phyloP scores from a whole-genome alignment of 2,329 filamentous ascomycete genomes.

The Clarireedia sp. region DNA sequence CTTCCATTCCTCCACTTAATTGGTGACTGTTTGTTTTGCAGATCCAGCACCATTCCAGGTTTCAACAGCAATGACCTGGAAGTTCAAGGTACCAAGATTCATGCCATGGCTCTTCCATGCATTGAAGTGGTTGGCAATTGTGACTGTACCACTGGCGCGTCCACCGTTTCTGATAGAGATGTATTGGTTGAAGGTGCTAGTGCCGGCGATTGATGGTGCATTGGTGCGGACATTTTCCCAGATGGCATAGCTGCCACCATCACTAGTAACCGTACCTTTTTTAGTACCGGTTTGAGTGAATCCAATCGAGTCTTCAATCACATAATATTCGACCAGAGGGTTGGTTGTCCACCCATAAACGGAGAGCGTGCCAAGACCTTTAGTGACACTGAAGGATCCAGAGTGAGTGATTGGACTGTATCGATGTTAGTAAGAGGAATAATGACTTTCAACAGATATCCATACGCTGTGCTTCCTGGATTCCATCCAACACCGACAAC shows the following conservation, averaged over 20 bases:
- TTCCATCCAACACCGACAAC: constrained; percentile 18
- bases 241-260: constrained; percentile 44
- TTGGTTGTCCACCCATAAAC: constrained; percentile 49
- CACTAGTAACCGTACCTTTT: constrained; percentile 43
- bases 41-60: not conserved
- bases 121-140: constrained; percentile 42
- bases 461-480: constrained; percentile 10
- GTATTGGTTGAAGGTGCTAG: constrained; percentile 42
- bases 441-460: not conserved
- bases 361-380: constrained; percentile 41
- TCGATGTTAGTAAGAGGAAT: constrained; percentile 1
- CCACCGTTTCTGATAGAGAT: constrained; percentile 43
- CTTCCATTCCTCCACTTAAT: no score
- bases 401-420: constrained; percentile 32
- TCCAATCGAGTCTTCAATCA: constrained; percentile 46
- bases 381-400: constrained; percentile 30
- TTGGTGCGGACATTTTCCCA: constrained; percentile 28
- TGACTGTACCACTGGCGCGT: constrained; percentile 43
- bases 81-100: constrained; percentile 34
- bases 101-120: constrained; percentile 42
- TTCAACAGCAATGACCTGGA: constrained; percentile 10
- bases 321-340: constrained; percentile 51
- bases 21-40: not conserved
- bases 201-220: constrained; percentile 13
- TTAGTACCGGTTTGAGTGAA: constrained; percentile 38